Conservation (phyloP, 148 eudicot species). For the Salicornia ramosissima region DNA sequence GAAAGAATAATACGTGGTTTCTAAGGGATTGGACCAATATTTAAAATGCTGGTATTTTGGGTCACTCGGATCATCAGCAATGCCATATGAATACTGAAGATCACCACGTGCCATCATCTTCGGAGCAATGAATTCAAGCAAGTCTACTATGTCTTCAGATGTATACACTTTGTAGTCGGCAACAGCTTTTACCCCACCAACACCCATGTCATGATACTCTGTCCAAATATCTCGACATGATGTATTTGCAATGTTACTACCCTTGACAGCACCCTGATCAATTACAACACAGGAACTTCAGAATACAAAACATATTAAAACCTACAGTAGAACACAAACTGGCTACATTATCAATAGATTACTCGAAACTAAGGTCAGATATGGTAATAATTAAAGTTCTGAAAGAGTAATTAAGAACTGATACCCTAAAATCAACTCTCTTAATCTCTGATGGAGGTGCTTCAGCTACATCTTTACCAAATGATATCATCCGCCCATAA, state of each 20-base stretch:
- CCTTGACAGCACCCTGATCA: constrained; percentile 77
- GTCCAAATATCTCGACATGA: constrained; percentile 92
- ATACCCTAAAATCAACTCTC: constrained; percentile 84
- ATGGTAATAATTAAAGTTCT: background rate
- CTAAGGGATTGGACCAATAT: constrained; percentile 96
- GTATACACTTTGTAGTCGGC: constrained; percentile 77
- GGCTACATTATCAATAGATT: background rate
- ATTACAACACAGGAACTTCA: constrained; percentile 1
- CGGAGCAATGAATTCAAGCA: constrained; percentile 84
- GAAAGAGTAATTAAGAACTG: constrained; percentile 5
- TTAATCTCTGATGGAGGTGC: constrained; percentile 52
- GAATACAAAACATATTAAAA: background rate
- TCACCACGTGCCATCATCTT: constrained; percentile 90
- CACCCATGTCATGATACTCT: constrained; percentile 95
- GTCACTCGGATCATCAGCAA: constrained; percentile 85
- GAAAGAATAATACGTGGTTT: constrained; percentile 54
- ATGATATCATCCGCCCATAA: constrained; percentile 88
- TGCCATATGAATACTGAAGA: constrained; percentile 78
- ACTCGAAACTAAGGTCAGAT: background rate
- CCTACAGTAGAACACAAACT: background rate
- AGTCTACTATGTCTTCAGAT: constrained; percentile 64
- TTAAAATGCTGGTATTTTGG: constrained; percentile 77
- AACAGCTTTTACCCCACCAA: constrained; percentile 78
- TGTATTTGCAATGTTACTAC: constrained; percentile 57
- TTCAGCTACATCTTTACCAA: constrained; percentile 67